phyloP scores from a whole-genome alignment of 306 rosid species.

The Heteromeles arbutifolia region DNA sequence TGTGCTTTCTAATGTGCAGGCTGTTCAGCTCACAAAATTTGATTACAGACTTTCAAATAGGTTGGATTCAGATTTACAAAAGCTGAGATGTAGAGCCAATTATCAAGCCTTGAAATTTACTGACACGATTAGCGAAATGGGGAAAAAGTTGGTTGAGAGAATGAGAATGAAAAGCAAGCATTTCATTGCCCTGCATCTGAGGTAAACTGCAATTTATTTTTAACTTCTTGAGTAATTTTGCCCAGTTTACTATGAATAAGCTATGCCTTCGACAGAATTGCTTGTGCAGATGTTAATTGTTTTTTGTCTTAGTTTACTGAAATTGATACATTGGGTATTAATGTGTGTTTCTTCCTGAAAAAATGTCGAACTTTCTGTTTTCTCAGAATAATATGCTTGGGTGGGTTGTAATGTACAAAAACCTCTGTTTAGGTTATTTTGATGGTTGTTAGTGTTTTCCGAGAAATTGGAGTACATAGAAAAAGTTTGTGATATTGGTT shows the following conservation, averaged over 20 bases:
- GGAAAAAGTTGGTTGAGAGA: conserved; percentile 52
- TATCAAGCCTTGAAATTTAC: conserved; percentile 82
- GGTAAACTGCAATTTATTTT: conserved; percentile 35
- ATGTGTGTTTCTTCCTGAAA: background rate
- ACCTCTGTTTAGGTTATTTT: background rate
- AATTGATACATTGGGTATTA: background rate
- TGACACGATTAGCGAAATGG: conserved; percentile 52
- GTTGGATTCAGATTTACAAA: conserved; percentile 60
- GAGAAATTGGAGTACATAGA: background rate
- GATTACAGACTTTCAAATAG: conserved; percentile 87
- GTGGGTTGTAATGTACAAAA: background rate
- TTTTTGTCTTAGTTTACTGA: background rate
- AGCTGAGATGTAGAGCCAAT: conserved; percentile 79
- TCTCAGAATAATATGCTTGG: background rate
- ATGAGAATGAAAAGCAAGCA: conserved; percentile 65
- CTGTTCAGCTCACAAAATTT: conserved; percentile 72
- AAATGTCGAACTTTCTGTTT: background rate
- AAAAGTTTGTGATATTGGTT: conserved; percentile 16
- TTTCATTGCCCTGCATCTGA: conserved; percentile 86
- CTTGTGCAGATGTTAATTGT: background rate
- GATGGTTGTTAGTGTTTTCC: background rate
- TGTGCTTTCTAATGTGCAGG: conserved; percentile 37
- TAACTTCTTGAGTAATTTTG: conserved; percentile 2
- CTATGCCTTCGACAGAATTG: background rate
- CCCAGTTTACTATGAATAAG: background rate